phyloP scores from a whole-genome alignment of 1,284 basidiomycete genomes.

The Ceratobasidium theobromae region DNA sequence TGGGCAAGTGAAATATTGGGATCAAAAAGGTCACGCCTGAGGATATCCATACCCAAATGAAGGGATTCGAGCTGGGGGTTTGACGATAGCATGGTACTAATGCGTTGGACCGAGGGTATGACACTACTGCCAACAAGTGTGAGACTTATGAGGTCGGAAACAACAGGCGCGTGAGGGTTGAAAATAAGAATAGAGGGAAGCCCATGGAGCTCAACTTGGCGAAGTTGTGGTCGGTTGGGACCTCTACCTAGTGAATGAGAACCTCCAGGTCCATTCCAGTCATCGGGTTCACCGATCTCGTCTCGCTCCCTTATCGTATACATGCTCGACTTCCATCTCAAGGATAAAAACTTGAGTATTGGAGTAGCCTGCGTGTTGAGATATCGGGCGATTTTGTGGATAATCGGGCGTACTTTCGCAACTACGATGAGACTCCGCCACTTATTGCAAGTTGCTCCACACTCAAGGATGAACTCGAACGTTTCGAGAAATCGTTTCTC shows the following conservation, averaged over 20 bases:
- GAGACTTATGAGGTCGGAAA: slow-evolving; percentile 3
- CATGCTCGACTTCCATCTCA: neutral
- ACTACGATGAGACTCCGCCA: neutral
- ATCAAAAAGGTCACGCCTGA: neutral
- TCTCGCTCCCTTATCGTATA: neutral
- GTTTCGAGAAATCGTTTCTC: neutral
- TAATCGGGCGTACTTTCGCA: neutral
- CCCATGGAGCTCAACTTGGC: neutral
- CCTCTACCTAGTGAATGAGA: neutral
- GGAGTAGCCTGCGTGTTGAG: neutral
- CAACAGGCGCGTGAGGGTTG: neutral
- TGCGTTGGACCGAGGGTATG: neutral
- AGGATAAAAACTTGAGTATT: neutral
- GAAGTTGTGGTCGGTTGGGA: neutral
- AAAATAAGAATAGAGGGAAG: neutral
- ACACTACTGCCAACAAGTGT: neutral
- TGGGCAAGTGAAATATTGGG: neutral
- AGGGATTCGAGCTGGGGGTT: slow-evolving; percentile 1
- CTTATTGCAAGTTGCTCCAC: neutral
- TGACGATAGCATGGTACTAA: neutral
- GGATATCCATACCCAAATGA: neutral
- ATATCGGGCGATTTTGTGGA: neutral
- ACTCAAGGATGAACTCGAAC: neutral
- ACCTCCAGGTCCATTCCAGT: neutral
- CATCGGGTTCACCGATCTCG: neutral